Evolutionary conservation across 1,284 basidiomycete species (phyloP), one percentile per base, ranked within the genome.

Genomic region (Trametes sp.): DNA sequence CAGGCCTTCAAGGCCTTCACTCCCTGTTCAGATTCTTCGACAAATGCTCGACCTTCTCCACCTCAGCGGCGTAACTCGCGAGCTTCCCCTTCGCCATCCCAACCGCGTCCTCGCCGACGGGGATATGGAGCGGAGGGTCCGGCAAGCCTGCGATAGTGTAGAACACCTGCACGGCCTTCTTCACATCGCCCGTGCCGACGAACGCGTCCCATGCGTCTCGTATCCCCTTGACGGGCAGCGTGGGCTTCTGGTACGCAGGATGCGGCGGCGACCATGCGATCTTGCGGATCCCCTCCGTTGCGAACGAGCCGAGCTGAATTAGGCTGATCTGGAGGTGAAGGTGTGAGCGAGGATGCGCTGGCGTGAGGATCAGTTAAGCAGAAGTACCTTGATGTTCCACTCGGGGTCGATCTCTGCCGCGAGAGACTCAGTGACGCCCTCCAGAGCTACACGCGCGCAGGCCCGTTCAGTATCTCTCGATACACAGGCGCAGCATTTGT

Each of bases 311-410:
- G 2, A 19, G 29, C 9, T 33, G 11, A n/a, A 50, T n/a, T 7
- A 33, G 19, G 19, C 24, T 50, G 16, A 35, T 11, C 48, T 49
- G n/a, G 3, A n/a, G 16, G 14, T 4, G 11, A 11, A 26, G 24
- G 4, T 2, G 21, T 26, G 23, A 45, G 44, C 5, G 24, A 36
- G 1, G 31, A 33, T 26, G 11, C 14, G 19, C 4, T 26, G 2
- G 23, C 8, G 4, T 19, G 7, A 44, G 2, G 9, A 21, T 26
- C 23, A 11, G 3, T 13, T 13, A 10, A 24, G 10, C 44, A 2
- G 7, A 4, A 4, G 2, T 13, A 26, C 77, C 70, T 77, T 78
- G 68, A 80, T 80, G 61, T 79, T 78, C 80, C 79, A 81, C 1
- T 64, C 69, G 1, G 78, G 75, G 57, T 76, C 69, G 14, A 80